These are phyloP conservation scores for Rhypophila decipiens DNA, from an alignment of 495 filamentous ascomycete genomes.

Conservation along the genomic window DNA sequence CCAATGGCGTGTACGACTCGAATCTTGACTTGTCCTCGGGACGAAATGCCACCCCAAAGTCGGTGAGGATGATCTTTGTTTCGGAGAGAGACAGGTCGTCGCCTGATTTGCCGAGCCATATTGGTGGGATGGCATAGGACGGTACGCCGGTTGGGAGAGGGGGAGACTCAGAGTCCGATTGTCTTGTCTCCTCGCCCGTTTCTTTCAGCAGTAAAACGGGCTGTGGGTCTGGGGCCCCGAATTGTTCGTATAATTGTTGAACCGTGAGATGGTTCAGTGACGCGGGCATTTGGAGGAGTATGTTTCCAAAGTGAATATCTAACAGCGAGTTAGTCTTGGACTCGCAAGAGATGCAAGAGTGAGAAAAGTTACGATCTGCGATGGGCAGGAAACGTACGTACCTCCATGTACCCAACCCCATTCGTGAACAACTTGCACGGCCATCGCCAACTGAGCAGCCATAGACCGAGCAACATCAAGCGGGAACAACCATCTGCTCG, in stretches of 20 bases:
- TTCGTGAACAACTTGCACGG: slow-evolving; percentile 28
- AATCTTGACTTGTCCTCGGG: slow-evolving; percentile 19
- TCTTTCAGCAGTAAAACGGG: slow-evolving; percentile 10
- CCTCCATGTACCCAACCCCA: slow-evolving; percentile 30
- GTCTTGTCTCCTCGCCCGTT: too few relatives aligned
- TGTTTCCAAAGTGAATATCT: slow-evolving; percentile 34
- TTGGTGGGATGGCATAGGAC: slow-evolving; percentile 6
- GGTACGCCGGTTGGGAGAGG: slow-evolving; percentile 12
- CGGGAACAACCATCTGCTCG: slow-evolving; percentile 29
- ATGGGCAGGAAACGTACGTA: too few relatives aligned
- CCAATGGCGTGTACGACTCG: slow-evolving; percentile 25
- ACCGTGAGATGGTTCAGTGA: slow-evolving; percentile 23
- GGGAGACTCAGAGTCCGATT: slow-evolving; percentile 10
- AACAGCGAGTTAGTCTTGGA: too few relatives aligned
- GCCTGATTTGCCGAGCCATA: slow-evolving; percentile 18
- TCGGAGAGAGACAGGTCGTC: slow-evolving; percentile 16
- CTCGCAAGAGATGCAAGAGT: too few relatives aligned
- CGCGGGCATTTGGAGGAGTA: slow-evolving; percentile 29
- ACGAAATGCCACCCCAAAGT: slow-evolving; percentile 35
- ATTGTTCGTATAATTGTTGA: slow-evolving; percentile 26
- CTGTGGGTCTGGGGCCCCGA: slow-evolving; percentile 18
- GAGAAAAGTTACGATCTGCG: too few relatives aligned
- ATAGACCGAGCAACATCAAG: slow-evolving; percentile 36
- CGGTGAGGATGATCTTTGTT: slow-evolving; percentile 28
- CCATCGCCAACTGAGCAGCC: slow-evolving; percentile 32